phyloP scores from a whole-genome alignment of 345 rosid species.

The Eucalyptus urophylla region DNA sequence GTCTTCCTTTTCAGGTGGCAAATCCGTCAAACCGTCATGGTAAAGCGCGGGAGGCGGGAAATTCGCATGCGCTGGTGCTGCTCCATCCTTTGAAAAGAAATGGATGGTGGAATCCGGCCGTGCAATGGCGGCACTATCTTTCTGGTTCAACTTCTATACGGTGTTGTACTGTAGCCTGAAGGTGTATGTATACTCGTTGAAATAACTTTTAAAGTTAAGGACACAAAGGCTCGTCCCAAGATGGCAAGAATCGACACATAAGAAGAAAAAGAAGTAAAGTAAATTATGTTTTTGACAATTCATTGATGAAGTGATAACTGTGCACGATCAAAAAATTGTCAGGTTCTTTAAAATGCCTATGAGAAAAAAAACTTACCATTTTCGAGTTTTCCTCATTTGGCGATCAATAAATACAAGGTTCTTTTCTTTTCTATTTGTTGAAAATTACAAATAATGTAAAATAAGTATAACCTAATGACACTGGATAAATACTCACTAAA shows the following conservation, averaged over 20 bases:
- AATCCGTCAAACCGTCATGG: not conserved
- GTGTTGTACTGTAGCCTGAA: rapidly evolving
- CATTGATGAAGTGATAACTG: not conserved
- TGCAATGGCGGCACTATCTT: not conserved
- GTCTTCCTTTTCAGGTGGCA: not conserved
- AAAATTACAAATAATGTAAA: not conserved
- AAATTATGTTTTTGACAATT: not conserved
- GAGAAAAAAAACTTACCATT: not conserved
- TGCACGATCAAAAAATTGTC: not conserved
- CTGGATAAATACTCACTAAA: not conserved
- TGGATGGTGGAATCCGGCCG: not conserved
- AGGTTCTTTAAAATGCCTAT: not conserved
- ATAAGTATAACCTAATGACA: not conserved
- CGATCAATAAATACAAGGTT: rapidly evolving
- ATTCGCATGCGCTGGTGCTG: not conserved
- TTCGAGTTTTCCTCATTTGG: not conserved
- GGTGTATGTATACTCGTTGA: not conserved
- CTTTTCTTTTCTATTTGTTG: not conserved
- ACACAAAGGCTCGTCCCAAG: not conserved
- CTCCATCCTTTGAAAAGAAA: not conserved
- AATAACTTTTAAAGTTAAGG: not conserved
- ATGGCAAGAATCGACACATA: not conserved
- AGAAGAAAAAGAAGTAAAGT: not conserved
- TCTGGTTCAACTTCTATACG: not conserved
- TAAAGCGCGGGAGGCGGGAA: not conserved